phyloP scores from a whole-genome alignment of 225 moss, liverwort and hornwort genomes.

The Polytrichum formosum region DNA sequence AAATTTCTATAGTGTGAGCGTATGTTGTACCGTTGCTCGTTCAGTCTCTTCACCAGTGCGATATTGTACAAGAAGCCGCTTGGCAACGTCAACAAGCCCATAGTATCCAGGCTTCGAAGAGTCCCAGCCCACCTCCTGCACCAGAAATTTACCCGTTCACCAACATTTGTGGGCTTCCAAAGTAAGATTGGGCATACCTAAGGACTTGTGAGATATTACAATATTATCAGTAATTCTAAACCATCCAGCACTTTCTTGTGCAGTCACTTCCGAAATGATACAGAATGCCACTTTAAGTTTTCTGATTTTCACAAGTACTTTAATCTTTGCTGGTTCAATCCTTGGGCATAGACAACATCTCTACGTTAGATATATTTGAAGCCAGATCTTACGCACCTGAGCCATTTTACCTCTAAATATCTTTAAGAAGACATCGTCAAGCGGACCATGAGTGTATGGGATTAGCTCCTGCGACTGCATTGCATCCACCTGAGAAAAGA shows the following conservation, averaged over 20 bases:
- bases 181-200: no score
- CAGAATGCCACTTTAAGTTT: not conserved
- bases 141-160: not conserved
- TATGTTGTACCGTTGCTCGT: constrained; percentile 59
- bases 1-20: not conserved
- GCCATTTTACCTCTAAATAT: constrained; percentile 74
- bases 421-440: constrained; percentile 67
- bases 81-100: constrained; percentile 85
- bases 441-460: constrained; percentile 40
- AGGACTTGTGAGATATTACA: not conserved
- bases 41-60: constrained; percentile 71
- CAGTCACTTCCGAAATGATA: not conserved
- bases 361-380: not conserved
- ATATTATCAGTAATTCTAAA: not conserved
- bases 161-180: no score
- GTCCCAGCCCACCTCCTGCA: constrained; percentile 95
- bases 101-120: constrained; percentile 79
- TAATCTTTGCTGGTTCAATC: no score
- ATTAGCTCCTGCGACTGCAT: constrained; percentile 22
- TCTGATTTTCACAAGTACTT: no score
- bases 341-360: not conserved
- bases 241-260: not conserved
- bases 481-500: constrained; percentile 12
- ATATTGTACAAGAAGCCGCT: constrained; percentile 65
- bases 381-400: constrained; percentile 38